Base-by-base conservation (phyloP, 73 alveolate species). In the Durusdinium trenchii region DNA sequence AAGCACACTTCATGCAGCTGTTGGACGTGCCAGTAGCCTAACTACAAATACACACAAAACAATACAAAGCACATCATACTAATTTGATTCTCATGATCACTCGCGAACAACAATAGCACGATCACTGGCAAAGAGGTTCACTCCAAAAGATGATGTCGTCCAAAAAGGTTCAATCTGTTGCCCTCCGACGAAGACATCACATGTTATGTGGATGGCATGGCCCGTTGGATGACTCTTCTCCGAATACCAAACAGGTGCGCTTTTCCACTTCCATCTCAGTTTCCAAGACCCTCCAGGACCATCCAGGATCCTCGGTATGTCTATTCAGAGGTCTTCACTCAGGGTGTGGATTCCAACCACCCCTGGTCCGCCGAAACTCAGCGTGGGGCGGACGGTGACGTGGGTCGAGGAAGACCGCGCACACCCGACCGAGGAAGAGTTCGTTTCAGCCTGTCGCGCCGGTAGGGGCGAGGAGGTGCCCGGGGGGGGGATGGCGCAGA, bases 401-500 rank as follows among this genome's bases (percentile, higher is more conserved):
- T 14, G 62, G 36, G 14, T 75, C 43, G 16, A 7, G 57, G 40
- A 30, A 43, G 10, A 43, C 28, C 18, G 54, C 43, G 42, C 40
- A 78, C 52, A 18, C 54, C n/a, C 69, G 28, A 6, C 43, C 45
- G 57, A 91, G 98, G 98, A 91, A 91, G 98, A 91, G 30, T 91
- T 91, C 67, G 98, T 91, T 40, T 69, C n/a, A 10, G 98, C 98
- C 54, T 91, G 98, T 40, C 87, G 98, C 28, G 98, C 98, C 36
- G 98, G 98, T 7, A 73, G 98, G 1, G 98, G 98, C 46, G 98
- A 91, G 32, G 98, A 91, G 87, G 98, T 43, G 43, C 51, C 14
- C 54, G 57, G 51, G 51, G n/a, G n/a, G n/a, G n/a, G n/a, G n/a
- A n/a, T n/a, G n/a, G n/a, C n/a, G n/a, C n/a, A n/a, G n/a, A n/a